Evolutionary conservation across 768 basidiomycete species (phyloP), one percentile per base, ranked within the genome.

Genomic region (Phanerodontia chrysosporium): DNA sequence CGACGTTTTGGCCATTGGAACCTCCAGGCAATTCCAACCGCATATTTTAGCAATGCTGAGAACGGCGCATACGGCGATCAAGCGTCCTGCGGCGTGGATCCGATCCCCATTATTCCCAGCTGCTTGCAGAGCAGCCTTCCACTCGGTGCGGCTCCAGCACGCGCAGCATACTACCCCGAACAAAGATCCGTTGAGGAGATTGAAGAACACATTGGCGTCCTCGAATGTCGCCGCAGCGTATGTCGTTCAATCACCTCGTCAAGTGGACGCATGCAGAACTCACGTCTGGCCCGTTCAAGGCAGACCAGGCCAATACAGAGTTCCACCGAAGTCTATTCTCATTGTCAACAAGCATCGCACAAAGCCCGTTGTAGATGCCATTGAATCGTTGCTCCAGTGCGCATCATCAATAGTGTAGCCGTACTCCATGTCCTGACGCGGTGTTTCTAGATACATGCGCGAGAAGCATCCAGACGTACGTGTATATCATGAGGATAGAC

Each of bases 271-370:
- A 51, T 51, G 29, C 49, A 53, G 25, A 53, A 22, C 52, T 42
- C 52, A 53, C 35, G 21, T 22, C 10, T 16, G 32, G 28, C 35
- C 22, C 25, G 60, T 45, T 61, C 51, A 59, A 59, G 62, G 59
- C 51, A 62, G 62, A 36, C 49, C 45, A 51, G 46, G 42, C 45
- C 59, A 59, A 27, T 55, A 42, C 45, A 62, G 62, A 36, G 63
- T 67, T 28, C 77, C 81, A 25, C 86, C 83, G 45, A 83, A 83
- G 67, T 77, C 82, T 45, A 84, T 90, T 44, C 80, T 92, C 53
- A 81, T 92, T 62, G 88, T 92, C 14, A 92, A 92, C 75, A 92
- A 92, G 71, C 75, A 89, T 30, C 82, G 90, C 46, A 92, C 90
- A 39, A 83, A 84, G 57, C 86, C 86, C 9, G 89, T 92, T 58